phyloP scores from a whole-genome alignment of 805 yeast genomes.

The Kazachstania psychrophila region DNA sequence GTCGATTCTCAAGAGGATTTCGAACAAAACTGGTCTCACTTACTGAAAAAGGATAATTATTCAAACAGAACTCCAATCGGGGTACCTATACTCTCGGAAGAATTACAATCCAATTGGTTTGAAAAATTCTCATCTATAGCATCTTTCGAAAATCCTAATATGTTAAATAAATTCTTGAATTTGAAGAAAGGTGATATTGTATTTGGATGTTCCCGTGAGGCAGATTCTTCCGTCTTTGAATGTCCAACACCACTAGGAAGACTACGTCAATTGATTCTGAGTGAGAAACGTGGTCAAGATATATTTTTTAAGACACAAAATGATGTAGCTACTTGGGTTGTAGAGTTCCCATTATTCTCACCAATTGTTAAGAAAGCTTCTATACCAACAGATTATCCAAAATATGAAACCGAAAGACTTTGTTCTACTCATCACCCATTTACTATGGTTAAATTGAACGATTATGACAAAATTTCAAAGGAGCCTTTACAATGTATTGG shows the following conservation, averaged over 20 bases:
- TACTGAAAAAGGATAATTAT: constrained; percentile 39
- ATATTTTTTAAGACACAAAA: constrained; percentile 12
- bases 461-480: constrained; percentile 43
- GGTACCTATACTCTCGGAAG: constrained; percentile 38
- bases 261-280: constrained; percentile 65
- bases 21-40: constrained; percentile 29
- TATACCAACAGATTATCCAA: constrained; percentile 40
- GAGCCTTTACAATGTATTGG: constrained; percentile 66
- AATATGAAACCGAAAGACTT: constrained; percentile 39
- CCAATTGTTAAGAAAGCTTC: constrained; percentile 43
- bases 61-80: constrained; percentile 50
- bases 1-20: constrained; percentile 25
- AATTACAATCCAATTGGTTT: constrained; percentile 38
- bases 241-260: constrained; percentile 93
- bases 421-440: constrained; percentile 94
- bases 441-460: constrained; percentile 77
- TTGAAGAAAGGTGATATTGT: constrained; percentile 62
- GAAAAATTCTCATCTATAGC: constrained; percentile 27
- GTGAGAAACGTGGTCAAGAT: constrained; percentile 36
- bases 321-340: constrained; percentile 69
- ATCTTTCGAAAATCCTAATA: constrained; percentile 26
- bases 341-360: constrained; percentile 85
- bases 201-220: constrained; percentile 63
- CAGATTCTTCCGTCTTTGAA: constrained; percentile 57
- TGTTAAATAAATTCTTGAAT: constrained; percentile 30